Evolutionary conservation across 139 green algal species (phyloP).

Genomic region (Haematococcus lacustris): DNA sequence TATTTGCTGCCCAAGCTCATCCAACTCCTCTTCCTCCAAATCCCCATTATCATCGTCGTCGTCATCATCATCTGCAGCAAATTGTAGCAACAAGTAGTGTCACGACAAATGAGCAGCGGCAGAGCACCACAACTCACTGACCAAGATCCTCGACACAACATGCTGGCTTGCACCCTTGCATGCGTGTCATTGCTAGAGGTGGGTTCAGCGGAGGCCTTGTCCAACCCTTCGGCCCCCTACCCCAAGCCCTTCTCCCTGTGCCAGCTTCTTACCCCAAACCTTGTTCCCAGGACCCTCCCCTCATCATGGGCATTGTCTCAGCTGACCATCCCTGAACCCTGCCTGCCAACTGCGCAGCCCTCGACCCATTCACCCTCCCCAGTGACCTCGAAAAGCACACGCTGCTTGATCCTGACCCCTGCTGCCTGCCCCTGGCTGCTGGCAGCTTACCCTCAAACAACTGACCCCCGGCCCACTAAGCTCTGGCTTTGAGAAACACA

Average conservation of each 20-base stretch:
- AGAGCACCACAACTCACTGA: too few relatives aligned
- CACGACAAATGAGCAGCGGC: background rate
- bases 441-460: background rate
- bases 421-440: too few relatives aligned
- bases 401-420: too few relatives aligned
- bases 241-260: too few relatives aligned
- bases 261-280: too few relatives aligned
- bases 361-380: too few relatives aligned
- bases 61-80: constrained; percentile 12
- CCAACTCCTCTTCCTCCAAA: constrained; percentile 22
- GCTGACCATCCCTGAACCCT: too few relatives aligned
- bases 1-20: constrained; percentile 3
- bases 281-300: too few relatives aligned
- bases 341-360: too few relatives aligned
- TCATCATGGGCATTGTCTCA: too few relatives aligned
- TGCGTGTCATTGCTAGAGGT: background rate
- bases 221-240: background rate
- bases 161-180: background rate
- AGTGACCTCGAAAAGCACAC: too few relatives aligned
- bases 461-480: background rate
- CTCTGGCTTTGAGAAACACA: constrained; percentile 1
- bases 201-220: background rate
- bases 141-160: background rate
- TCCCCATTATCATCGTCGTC: constrained; percentile 21
- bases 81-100: constrained; percentile 1